Evolutionary conservation across 345 rosid species (phyloP), one percentile per base, ranked within the genome.

Genomic region (Trapa bicornis): DNA sequence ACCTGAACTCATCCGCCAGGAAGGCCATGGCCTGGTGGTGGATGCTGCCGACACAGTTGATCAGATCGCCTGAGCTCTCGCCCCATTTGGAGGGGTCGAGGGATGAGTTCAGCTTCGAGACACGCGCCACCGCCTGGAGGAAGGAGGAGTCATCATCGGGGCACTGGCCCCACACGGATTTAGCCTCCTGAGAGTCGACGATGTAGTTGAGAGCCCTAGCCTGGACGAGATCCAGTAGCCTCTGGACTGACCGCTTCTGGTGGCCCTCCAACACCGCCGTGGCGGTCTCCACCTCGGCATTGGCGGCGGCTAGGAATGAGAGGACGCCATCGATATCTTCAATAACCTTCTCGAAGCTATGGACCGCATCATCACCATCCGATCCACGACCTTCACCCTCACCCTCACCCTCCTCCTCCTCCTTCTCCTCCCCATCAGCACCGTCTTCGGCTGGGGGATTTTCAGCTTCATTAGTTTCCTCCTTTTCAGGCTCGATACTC

Each of bases 1-100:
- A 33, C 75, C 90, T 81, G 74, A 92, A 84, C 65, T 89, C 89
- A 5, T 84, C 93, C 72, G 88, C 96, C 74, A 89, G 72, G 74
- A 72, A 78, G 33, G 83, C 74, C 98, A 89, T 84, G 5, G 85
- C 94, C 29, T 81, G 86, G 8, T 88, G 92, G 6, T 90, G 88
- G 48, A 84, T 77, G 0, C 74, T 73, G 11, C 86, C 92, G 1
- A 84, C 77, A 43, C 86, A 86, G 60, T 87, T 88, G 57, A 79
- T 69, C 61, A 88, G 48, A 15, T 66, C 52, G 4, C 74, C 80
- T 6, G 68, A 76, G 3, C 66, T 77, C 12, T 79, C 73, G 70
- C 81, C 84, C 1, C 84, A 78, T 70, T 75, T 82, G 36, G 78
- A 68, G 11, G 65, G 56, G 3, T 68, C 67, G 12, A 90, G 57